These are phyloP conservation scores for Moesziomyces aphidis DNA, from an alignment of 1,284 basidiomycete species.

Conservation along the genomic window DNA sequence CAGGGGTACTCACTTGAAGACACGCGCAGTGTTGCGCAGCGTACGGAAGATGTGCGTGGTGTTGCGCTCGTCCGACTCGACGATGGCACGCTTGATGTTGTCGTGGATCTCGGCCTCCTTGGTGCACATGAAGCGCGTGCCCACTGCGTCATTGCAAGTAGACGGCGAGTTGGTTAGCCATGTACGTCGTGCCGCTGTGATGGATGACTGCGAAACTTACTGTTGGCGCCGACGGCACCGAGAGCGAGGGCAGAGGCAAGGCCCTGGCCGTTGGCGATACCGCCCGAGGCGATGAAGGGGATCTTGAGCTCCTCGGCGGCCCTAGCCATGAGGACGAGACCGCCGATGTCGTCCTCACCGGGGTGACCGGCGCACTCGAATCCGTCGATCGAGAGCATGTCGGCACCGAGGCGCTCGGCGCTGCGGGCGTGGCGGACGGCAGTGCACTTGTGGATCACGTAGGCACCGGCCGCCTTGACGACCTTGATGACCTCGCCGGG, in stretches of 20 bases:
- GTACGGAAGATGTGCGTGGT: slow-evolving; percentile 86
- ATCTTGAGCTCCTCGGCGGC: slow-evolving; percentile 85
- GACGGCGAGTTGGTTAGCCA: not conserved
- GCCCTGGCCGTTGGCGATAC: slow-evolving; percentile 74
- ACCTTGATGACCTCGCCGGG: slow-evolving; percentile 83
- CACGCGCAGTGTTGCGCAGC: slow-evolving; percentile 85
- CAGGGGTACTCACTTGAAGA: slow-evolving; percentile 74
- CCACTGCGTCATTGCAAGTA: slow-evolving; percentile 65
- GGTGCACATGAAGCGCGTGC: slow-evolving; percentile 85
- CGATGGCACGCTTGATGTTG: slow-evolving; percentile 89
- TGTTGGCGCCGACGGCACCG: slow-evolving; percentile 87
- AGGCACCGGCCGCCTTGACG: slow-evolving; percentile 79
- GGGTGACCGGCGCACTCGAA: slow-evolving; percentile 86
- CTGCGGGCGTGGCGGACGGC: slow-evolving; percentile 74
- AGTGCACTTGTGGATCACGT: slow-evolving; percentile 91
- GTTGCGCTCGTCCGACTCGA: slow-evolving; percentile 82
- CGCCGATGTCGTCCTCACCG: slow-evolving; percentile 93
- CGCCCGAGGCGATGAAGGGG: slow-evolving; percentile 91
- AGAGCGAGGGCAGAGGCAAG: slow-evolving; percentile 83
- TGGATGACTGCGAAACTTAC: slow-evolving; percentile 72
- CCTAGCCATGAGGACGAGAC: slow-evolving; percentile 87
- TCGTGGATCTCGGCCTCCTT: slow-evolving; percentile 82
- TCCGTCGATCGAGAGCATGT: slow-evolving; percentile 73
- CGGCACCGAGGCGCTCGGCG: slow-evolving; percentile 81
- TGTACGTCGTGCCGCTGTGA: not conserved